Evolutionary conservation across 140 eudicot species (phyloP), one percentile per base, ranked within the genome.

Genomic region (Anethum foeniculum): DNA sequence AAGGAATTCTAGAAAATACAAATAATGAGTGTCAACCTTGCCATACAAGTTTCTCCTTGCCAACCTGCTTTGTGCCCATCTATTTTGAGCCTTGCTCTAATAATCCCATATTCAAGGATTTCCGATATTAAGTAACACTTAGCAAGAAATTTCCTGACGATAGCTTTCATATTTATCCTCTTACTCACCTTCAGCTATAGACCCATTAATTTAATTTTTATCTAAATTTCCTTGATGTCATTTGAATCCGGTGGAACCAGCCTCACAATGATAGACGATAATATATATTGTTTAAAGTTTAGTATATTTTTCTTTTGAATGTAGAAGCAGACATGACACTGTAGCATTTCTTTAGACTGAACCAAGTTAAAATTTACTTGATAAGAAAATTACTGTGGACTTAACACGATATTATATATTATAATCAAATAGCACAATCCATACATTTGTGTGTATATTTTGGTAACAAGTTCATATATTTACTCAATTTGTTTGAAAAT

Each of bases 401-500:
- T 58, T 58, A 23, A 60, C 32, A 1, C 3, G 12, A 60, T 60
- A 60, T 60, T 60, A 10, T 13, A 60, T n/a, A 60, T 60, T 60
- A 60, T 60, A n/a, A 60, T 60, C 28, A 60, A 23, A 23, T n/a
- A 60, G 32, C 28, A 60, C 32, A 60, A 60, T 9, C 15, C 68
- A 60, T 9, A 7, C 1, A 56, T 2, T 15, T 4, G 58, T 56
- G 12, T 56, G 13, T 23, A 56, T 65, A 30, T 30, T 30, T 30
- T 30, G 44, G 30, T 34, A 18, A 7, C 0, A 36, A 18, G 43
- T 30, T 9, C 54, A 46, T 6, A 41, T 74, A 47, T 7, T 74
- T 39, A 74, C 16, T 44, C 56, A 13, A 43, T 3, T 14, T 75
- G 15, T 47, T 78, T 48, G 43, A 80, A 38, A 13, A 32, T 89